Evolutionary conservation across 192 early-diverging fungal genomes (phyloP).

Genomic region (Pilaira anomala): DNA sequence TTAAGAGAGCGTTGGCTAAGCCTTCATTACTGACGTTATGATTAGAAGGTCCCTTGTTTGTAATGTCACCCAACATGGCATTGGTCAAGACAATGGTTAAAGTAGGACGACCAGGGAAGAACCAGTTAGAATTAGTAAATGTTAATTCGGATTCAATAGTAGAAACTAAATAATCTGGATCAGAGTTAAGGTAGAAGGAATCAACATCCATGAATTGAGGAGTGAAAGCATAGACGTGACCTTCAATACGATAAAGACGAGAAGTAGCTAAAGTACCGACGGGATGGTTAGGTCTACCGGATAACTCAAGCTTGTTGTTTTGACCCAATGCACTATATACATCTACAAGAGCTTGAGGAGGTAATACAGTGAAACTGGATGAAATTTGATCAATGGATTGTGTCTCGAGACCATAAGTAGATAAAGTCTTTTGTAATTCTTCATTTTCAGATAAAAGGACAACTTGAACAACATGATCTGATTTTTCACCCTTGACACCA

Average conservation of each 20-base stretch:
- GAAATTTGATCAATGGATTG: constrained; percentile 70
- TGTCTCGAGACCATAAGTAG: constrained; percentile 76
- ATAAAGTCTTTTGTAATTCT: constrained; percentile 65
- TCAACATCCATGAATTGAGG: constrained; percentile 87
- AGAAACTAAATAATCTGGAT: constrained; percentile 80
- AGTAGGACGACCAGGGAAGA: constrained; percentile 71
- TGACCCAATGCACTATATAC: constrained; percentile 70
- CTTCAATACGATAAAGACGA: constrained; percentile 79
- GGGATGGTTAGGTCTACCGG: constrained; percentile 72
- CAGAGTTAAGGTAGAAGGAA: constrained; percentile 82
- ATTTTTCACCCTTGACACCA: constrained; percentile 46
- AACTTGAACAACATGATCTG: constrained; percentile 72
- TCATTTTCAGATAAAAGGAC: constrained; percentile 73
- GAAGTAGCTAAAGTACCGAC: constrained; percentile 78
- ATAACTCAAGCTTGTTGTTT: constrained; percentile 74
- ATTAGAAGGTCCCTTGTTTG: constrained; percentile 24
- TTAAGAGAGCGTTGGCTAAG: neutral
- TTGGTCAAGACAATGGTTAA: constrained; percentile 71
- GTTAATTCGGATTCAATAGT: constrained; percentile 72
- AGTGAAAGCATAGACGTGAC: constrained; percentile 77
- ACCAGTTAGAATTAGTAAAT: constrained; percentile 74
- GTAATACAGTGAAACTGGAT: constrained; percentile 62
- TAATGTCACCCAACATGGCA: constrained; percentile 73
- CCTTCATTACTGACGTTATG: constrained; percentile 24
- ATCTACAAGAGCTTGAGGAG: constrained; percentile 72